A percentile compares a stretch with the other conserved stretches of the same genome.
phyloP scores from a whole-genome alignment of 306 rosid species.

The Glycyrrhiza uralensis region DNA sequence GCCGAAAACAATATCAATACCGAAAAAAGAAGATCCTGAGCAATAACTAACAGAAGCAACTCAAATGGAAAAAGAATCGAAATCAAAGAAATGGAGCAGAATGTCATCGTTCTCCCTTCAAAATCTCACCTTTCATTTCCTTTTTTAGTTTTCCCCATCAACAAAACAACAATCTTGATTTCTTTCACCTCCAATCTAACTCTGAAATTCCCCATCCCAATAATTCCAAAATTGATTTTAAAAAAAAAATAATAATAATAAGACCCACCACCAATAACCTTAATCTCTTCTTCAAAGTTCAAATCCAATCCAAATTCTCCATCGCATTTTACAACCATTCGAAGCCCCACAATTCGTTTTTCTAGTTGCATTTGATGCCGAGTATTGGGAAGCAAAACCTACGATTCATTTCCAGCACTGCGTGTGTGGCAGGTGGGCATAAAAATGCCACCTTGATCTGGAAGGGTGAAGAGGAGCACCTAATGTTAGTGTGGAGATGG shows the following conservation, averaged over 20 bases:
- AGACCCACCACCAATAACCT: no score
- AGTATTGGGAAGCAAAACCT: conserved; percentile 13
- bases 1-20: no score
- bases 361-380: not conserved
- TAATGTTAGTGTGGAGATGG: not conserved
- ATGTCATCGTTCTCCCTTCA: conserved; percentile 70
- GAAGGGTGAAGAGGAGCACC: not conserved
- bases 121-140: conserved; percentile 58
- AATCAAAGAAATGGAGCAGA: no score
- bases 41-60: no score
- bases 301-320: conserved; percentile 19
- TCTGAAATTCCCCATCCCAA: conserved; percentile 4
- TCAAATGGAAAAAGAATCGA: no score
- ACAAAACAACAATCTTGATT: no score
- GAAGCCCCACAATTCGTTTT: not conserved
- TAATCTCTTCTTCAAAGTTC: conserved; percentile 3
- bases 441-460: conserved; percentile 27
- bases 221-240: not conserved
- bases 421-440: not conserved
- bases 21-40: no score
- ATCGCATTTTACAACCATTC: conserved; percentile 2
- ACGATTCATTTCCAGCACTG: not conserved
- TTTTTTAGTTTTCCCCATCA: conserved; percentile 25
- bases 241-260: not conserved
- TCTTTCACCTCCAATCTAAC: conserved; percentile 10